Percentiles rank a stretch among this genome's conserved stretches.
phyloP scores from a whole-genome alignment of 2,329 filamentous ascomycete genomes.

The Beauveria asiatica region DNA sequence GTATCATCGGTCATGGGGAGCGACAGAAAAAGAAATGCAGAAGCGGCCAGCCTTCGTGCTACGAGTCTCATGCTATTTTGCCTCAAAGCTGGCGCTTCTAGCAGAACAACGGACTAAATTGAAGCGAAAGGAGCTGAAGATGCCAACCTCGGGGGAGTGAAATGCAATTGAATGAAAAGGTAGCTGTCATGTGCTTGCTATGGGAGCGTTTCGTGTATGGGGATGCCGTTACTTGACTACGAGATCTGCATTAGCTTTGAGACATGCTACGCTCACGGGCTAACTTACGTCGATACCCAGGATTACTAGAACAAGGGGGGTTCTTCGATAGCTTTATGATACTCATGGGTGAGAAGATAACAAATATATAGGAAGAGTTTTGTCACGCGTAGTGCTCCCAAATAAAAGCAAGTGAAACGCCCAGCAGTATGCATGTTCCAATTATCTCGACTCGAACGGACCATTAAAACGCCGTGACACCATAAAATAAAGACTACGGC shows the following conservation, averaged over 20 bases:
- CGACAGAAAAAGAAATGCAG: conserved; percentile 17
- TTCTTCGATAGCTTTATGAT: background rate
- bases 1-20: conserved; percentile 21
- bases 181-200: background rate
- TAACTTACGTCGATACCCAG: background rate
- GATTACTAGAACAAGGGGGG: background rate
- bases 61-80: conserved; percentile 24
- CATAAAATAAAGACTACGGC: background rate
- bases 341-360: background rate
- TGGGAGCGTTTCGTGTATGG: background rate
- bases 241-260: background rate
- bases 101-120: conserved; percentile 17
- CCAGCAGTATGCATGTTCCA: background rate
- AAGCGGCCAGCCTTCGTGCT: conserved; percentile 23
- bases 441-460: background rate
- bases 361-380: background rate
- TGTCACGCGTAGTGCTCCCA: background rate
- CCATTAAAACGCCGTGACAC: background rate
- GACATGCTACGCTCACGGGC: background rate
- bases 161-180: background rate
- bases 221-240: background rate
- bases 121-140: conserved; percentile 22
- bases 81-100: conserved; percentile 20
- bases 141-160: background rate
- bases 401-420: background rate